Evolutionary conservation across 441 rosid species (phyloP).

Genomic region (Adansonia gregorii): DNA sequence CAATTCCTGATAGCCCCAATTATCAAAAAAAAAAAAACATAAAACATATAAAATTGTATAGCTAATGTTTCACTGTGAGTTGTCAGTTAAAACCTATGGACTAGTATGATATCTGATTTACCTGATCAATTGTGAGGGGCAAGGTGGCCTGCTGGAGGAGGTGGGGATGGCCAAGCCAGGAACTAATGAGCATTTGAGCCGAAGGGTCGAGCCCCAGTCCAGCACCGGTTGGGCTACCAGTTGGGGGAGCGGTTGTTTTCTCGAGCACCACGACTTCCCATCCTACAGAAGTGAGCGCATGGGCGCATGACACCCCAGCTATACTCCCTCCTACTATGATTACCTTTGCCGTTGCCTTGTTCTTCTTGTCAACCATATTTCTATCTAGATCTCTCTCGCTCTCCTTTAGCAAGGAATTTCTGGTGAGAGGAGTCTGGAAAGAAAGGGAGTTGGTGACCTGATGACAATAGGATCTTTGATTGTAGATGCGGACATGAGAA

Average conservation of each 20-base stretch:
- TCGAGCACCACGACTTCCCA: conserved; percentile 67
- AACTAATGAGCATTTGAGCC: conserved; percentile 46
- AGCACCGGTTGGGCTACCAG: conserved; percentile 73
- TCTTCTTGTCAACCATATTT: conserved; percentile 29
- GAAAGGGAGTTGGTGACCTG: background rate
- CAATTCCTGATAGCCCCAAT: background rate
- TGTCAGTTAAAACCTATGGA: too few relatives aligned
- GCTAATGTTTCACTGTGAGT: background rate
- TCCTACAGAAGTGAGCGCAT: conserved; percentile 56
- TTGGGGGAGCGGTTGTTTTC: conserved; percentile 57
- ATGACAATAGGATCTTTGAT: background rate
- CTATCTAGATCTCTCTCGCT: conserved; percentile 5
- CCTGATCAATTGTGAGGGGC: conserved; percentile 60
- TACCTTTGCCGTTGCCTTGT: conserved; percentile 40
- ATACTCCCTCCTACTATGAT: conserved; percentile 77
- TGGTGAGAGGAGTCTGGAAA: background rate
- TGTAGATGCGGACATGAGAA: background rate
- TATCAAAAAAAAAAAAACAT: background rate
- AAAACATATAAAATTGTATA: background rate
- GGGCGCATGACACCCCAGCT: conserved; percentile 74
- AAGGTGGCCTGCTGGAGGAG: conserved; percentile 47
- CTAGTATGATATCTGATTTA: background rate
- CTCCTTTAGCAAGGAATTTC: background rate
- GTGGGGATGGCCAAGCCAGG: conserved; percentile 54
- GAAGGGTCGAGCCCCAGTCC: conserved; percentile 64